These are phyloP conservation scores for Isabelozyma rhagii DNA, from an alignment of 805 yeast species.

Conservation along the genomic window DNA sequence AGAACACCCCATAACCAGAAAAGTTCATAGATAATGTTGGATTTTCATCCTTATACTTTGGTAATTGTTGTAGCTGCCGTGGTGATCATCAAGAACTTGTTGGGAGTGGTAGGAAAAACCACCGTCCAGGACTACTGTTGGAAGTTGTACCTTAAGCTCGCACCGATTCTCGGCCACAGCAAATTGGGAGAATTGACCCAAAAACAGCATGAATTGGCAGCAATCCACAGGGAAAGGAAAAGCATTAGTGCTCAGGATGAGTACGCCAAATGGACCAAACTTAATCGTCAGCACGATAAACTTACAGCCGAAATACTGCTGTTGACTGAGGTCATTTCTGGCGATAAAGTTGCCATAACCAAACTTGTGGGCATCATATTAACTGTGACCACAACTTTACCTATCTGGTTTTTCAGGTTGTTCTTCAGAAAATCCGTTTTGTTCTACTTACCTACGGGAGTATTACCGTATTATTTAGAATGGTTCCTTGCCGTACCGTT, in stretches of 20 bases:
- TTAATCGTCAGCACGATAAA: slow-evolving; percentile 68
- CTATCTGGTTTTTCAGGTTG: slow-evolving; percentile 47
- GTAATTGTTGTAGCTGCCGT: slow-evolving; percentile 30
- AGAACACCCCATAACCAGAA: neutral
- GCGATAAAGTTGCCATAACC: slow-evolving; percentile 32
- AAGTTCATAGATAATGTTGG: slow-evolving; percentile 14
- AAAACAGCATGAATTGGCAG: slow-evolving; percentile 42
- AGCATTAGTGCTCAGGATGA: slow-evolving; percentile 84
- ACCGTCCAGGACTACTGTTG: slow-evolving; percentile 33
- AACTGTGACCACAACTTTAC: slow-evolving; percentile 41
- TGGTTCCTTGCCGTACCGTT: slow-evolving; percentile 63
- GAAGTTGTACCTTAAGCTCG: slow-evolving; percentile 30
- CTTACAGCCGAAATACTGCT: slow-evolving; percentile 49
- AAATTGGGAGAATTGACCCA: slow-evolving; percentile 18
- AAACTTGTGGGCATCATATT: slow-evolving; percentile 28
- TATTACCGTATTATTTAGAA: slow-evolving; percentile 54
- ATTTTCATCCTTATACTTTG: slow-evolving; percentile 32
- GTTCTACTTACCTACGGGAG: slow-evolving; percentile 55
- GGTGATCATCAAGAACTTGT: slow-evolving; percentile 32
- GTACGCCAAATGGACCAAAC: slow-evolving; percentile 93
- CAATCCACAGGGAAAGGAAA: slow-evolving; percentile 51
- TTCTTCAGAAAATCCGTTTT: slow-evolving; percentile 54
- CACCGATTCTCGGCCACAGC: slow-evolving; percentile 32
- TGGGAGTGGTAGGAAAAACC: slow-evolving; percentile 35
- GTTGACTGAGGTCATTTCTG: slow-evolving; percentile 36